phyloP scores from a whole-genome alignment of 139 green algal species.

The Asterochloris sp. region DNA sequence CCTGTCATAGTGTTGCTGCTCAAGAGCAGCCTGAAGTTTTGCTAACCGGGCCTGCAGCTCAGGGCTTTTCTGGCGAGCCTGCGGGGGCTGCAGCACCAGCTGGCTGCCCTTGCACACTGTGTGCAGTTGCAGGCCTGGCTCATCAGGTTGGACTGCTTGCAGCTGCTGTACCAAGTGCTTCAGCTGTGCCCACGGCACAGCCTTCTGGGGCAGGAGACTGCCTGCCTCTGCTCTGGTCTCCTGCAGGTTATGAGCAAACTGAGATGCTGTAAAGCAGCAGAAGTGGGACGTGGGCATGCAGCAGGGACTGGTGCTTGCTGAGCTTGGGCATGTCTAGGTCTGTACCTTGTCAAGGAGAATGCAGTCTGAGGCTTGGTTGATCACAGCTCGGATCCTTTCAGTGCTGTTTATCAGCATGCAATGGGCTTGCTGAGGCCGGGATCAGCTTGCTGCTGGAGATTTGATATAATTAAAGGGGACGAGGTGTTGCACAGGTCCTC shows the following conservation, averaged over 20 bases:
- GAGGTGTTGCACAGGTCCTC: neutral
- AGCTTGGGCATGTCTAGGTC: neutral
- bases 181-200: neutral
- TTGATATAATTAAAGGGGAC: neutral
- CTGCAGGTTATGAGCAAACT: neutral
- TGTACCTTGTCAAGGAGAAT: neutral
- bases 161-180: neutral
- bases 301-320: neutral
- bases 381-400: neutral
- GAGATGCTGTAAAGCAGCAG: neutral
- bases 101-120: slow-evolving; percentile 32
- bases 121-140: slow-evolving; percentile 26
- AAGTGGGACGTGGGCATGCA: neutral
- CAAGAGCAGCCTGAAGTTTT: slow-evolving; percentile 36
- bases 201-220: neutral
- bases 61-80: slow-evolving; percentile 24
- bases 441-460: neutral
- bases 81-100: slow-evolving; percentile 36
- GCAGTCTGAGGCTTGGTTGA: neutral
- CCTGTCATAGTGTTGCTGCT: slow-evolving; percentile 48
- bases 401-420: neutral
- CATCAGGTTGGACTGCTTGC: too few relatives aligned
- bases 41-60: slow-evolving; percentile 52
- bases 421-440: neutral
- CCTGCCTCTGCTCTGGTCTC: neutral